These are phyloP conservation scores for Oryza longistaminata DNA, from an alignment of 176 grass and related monocot species.

Conservation along the genomic window DNA sequence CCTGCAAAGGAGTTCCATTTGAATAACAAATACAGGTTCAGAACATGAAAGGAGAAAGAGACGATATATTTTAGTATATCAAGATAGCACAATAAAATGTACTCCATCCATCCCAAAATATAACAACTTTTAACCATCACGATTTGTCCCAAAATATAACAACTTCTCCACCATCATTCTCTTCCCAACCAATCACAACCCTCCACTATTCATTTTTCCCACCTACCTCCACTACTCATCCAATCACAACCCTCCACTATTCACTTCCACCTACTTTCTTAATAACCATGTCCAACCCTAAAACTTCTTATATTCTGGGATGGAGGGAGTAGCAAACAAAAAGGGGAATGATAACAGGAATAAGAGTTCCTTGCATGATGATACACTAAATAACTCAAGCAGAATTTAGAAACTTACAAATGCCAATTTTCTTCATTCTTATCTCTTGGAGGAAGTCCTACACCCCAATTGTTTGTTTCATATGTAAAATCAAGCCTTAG, in stretches of 20 bases:
- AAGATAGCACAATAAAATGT: conserved; percentile 3
- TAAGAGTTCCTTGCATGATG: background rate
- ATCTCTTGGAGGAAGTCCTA: conserved; percentile 87
- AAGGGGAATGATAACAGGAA: background rate
- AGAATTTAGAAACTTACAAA: conserved; percentile 52
- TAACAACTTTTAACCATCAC: too few relatives aligned
- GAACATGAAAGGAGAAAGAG: background rate
- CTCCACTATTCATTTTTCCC: too few relatives aligned
- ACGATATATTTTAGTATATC: background rate
- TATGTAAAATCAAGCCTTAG: conserved; percentile 87
- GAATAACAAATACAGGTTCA: conserved; percentile 14
- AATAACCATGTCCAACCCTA: too few relatives aligned
- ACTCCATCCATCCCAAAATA: too few relatives aligned
- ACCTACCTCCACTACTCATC: too few relatives aligned
- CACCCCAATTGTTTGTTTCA: conserved; percentile 94
- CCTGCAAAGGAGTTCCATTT: conserved; percentile 39
- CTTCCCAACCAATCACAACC: too few relatives aligned
- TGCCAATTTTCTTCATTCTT: conserved; percentile 88
- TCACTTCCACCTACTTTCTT: too few relatives aligned
- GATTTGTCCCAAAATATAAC: too few relatives aligned
- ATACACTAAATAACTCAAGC: background rate
- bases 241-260: too few relatives aligned
- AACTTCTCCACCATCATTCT: too few relatives aligned
- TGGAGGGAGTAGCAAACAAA: background rate
- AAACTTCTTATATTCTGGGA: too few relatives aligned